Evolutionary conservation across 768 basidiomycete species (phyloP), one percentile per base, ranked within the genome.

Genomic region (Serendipita sp.): DNA sequence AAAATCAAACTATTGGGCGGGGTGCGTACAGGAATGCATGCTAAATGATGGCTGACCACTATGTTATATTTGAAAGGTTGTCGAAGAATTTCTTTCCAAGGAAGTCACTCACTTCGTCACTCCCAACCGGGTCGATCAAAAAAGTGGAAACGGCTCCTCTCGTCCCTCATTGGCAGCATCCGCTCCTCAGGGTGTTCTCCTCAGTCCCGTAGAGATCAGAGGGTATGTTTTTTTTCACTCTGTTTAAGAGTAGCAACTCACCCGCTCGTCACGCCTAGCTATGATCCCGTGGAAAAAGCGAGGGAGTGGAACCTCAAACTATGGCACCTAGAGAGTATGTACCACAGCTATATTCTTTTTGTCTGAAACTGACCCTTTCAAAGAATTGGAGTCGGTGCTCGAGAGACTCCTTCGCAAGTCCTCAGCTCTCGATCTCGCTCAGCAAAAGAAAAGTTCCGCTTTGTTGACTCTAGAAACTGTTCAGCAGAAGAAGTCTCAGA

Each of bases 71-170:
- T 40, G 6, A 13, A 40, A 98, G 95, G 78, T 77, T 64, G 81
- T 91, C 64, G 91, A 95, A 60, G 81, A 84, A 66, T 96, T 96
- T 78, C 94, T 97, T 73, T 90, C 88, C 34, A 83, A 79, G 55
- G 80, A 83, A 55, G 83, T 95, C 29, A 93, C 92, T 0, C 95
- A 98, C 75, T 79, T 97, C 67, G 85, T 95, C 71, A 88, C 87
- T 63, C 63, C 69, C 45, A 63, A 72, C 58, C 66, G 74, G 65
- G 63, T 64, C 53, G 74, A 73, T 65, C 65, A 70, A 64, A 67
- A 69, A 62, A 68, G 68, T 52, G 50, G 44, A 16, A 34, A 58
- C n/a, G 16, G 23, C 5, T 23, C 23, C 23, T 23, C 23, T 23
- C 55, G 34, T 23, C 23, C 23, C 10, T 31, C 23, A n/a, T 34